A percentile compares a stretch with the other conserved stretches of the same genome.
Evolutionary conservation across 1,284 basidiomycete species (phyloP).

Genomic region (Pseudozyma hubeiensis): DNA sequence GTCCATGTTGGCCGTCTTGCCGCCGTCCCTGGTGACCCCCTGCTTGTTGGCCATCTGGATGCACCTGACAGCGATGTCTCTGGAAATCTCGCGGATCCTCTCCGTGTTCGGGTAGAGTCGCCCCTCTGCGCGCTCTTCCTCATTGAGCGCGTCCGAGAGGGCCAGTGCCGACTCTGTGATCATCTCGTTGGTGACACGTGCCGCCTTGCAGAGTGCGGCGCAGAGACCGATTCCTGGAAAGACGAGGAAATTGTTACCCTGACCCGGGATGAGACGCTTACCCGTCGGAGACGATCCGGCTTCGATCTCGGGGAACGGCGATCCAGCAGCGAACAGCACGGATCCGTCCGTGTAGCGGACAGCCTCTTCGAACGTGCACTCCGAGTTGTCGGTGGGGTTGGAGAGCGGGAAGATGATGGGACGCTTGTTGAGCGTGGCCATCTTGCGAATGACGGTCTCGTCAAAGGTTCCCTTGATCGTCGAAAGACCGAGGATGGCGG

Average conservation of each 20-base stretch:
- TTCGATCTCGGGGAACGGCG: constrained; percentile 81
- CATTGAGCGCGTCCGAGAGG: constrained; percentile 80
- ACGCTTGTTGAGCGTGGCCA: constrained; percentile 85
- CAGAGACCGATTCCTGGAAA: constrained; percentile 63
- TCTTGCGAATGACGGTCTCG: constrained; percentile 79
- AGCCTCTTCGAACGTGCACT: constrained; percentile 81
- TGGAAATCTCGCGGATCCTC: constrained; percentile 62
- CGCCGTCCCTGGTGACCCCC: constrained; percentile 56
- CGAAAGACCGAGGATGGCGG: constrained; percentile 88
- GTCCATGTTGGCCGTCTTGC: constrained; percentile 60
- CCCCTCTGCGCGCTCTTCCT: constrained; percentile 74
- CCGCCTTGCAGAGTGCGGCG: constrained; percentile 75
- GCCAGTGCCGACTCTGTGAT: constrained; percentile 75
- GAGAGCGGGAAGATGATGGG: constrained; percentile 97
- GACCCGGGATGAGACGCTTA: constrained; percentile 80
- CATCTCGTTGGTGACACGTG: constrained; percentile 80
- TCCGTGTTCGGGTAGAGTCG: constrained; percentile 63
- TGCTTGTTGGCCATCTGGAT: constrained; percentile 65
- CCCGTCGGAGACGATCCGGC: constrained; percentile 72
- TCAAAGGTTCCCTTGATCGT: constrained; percentile 87
- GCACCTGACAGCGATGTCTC: constrained; percentile 59
- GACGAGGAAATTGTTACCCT: constrained; percentile 83
- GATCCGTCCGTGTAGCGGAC: constrained; percentile 76
- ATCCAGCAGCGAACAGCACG: constrained; percentile 88
- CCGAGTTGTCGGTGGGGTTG: constrained; percentile 86